phyloP scores from a whole-genome alignment of 1,139 yeast genomes.

The Sugiyamaella xylanicola region DNA sequence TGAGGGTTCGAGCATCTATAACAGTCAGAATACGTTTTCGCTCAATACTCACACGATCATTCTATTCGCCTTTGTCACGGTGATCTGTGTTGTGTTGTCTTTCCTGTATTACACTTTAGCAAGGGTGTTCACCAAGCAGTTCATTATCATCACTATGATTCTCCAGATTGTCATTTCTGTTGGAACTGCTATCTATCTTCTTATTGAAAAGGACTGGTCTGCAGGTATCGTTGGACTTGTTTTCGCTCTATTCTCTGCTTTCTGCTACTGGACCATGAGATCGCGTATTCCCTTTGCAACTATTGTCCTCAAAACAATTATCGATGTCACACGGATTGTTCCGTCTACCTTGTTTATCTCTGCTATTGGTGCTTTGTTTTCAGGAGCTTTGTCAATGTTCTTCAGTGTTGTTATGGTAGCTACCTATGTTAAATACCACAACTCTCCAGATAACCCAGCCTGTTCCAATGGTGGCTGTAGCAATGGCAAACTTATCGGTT shows the following conservation, averaged over 20 bases:
- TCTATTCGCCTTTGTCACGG: slow-evolving; percentile 66
- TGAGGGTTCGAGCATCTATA: slow-evolving; percentile 70
- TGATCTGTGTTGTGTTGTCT: slow-evolving; percentile 63
- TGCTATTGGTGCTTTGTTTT: slow-evolving; percentile 62
- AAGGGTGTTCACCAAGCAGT: slow-evolving; percentile 62
- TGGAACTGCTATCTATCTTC: slow-evolving; percentile 74
- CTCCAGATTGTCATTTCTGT: slow-evolving; percentile 68
- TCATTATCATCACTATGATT: slow-evolving; percentile 70
- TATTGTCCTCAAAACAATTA: slow-evolving; percentile 66
- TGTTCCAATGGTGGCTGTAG: slow-evolving; percentile 73
- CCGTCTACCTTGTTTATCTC: slow-evolving; percentile 72
- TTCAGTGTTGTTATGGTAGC: slow-evolving; percentile 72
- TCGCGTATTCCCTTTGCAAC: slow-evolving; percentile 73
- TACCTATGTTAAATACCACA: slow-evolving; percentile 71
- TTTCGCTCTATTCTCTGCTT: slow-evolving; percentile 57
- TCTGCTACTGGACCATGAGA: slow-evolving; percentile 75
- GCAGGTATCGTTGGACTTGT: slow-evolving; percentile 73
- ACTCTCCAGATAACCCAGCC: slow-evolving; percentile 49
- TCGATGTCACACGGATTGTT: slow-evolving; percentile 71
- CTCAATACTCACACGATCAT: slow-evolving; percentile 74
- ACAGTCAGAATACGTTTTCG: slow-evolving; percentile 55
- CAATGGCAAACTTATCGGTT: slow-evolving; percentile 65
- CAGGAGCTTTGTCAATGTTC: slow-evolving; percentile 65
- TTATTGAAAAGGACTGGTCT: slow-evolving; percentile 61
- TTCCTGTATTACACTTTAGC: slow-evolving; percentile 60